These are phyloP conservation scores for Pichia paraexigua DNA, from an alignment of 805 yeast genomes.

Conservation along the genomic window DNA sequence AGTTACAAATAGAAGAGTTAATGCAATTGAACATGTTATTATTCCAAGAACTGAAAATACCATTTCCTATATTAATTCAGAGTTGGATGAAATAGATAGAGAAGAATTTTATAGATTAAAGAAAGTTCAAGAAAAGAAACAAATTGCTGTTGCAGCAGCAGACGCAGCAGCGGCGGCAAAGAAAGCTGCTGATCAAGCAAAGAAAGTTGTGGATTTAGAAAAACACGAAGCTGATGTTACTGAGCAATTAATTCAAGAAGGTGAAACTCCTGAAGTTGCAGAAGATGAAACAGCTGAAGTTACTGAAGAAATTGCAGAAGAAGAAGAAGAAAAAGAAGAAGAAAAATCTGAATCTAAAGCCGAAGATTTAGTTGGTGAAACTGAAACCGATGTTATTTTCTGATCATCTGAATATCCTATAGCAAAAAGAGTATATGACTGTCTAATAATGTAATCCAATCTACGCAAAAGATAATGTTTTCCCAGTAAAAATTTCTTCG, in stretches of 20 bases:
- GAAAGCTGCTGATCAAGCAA: constrained; percentile 18
- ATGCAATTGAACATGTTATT: constrained; percentile 96
- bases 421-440: not conserved
- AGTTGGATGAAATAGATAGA: constrained; percentile 94
- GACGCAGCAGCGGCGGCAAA: constrained; percentile 45
- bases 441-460: not conserved
- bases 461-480: not conserved
- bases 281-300: constrained; percentile 11
- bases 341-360: constrained; percentile 2
- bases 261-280: constrained; percentile 15
- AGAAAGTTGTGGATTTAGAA: constrained; percentile 6
- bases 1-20: constrained; percentile 96
- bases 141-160: constrained; percentile 59
- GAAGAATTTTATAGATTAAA: constrained; percentile 96
- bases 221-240: constrained; percentile 15
- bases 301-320: constrained; percentile 13
- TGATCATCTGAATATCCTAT: constrained; percentile 9
- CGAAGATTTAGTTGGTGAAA: constrained; percentile 25
- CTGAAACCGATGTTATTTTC: constrained; percentile 34
- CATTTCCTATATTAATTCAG: constrained; percentile 83
- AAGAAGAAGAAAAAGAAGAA: constrained; percentile 9
- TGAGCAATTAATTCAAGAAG: constrained; percentile 6
- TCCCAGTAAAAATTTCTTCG: not conserved
- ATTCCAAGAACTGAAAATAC: constrained; percentile 98
- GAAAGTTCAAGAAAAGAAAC: constrained; percentile 93